These are phyloP conservation scores for Globisporangium nodosum DNA, from an alignment of 352 stramenopile species.

Conservation along the genomic window DNA sequence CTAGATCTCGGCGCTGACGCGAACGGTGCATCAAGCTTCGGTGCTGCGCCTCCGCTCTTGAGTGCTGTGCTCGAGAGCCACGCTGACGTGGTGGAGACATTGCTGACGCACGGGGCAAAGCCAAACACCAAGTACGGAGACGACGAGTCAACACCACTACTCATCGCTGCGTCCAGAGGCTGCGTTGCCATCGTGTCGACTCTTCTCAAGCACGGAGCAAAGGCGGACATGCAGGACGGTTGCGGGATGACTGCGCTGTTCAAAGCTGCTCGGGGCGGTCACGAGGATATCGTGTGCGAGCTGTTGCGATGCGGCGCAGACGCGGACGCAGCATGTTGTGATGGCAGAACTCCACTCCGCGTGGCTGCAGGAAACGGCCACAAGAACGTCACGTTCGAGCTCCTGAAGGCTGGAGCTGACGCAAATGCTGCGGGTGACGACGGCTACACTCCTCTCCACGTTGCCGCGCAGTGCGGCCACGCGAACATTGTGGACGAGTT, in stretches of 20 bases:
- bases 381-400: not conserved
- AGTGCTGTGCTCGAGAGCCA: not conserved
- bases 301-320: not conserved
- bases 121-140: no score
- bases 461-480: no score
- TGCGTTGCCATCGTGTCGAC: not conserved
- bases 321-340: no score
- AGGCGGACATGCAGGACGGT: not conserved
- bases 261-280: not conserved
- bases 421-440: not conserved
- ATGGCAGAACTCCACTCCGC: not conserved
- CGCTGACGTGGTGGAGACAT: not conserved
- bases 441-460: no score
- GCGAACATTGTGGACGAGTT: no score
- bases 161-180: not conserved
- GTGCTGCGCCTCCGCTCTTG: not conserved
- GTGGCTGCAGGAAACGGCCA: not conserved
- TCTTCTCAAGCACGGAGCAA: not conserved
- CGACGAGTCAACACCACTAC: not conserved
- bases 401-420: not conserved
- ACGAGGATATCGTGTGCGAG: not conserved
- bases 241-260: not conserved
- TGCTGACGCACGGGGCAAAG: not conserved
- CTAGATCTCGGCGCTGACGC: not conserved
- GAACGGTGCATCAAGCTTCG: not conserved